Conservation (phyloP, 441 rosid species). For the Erodium moschatum region DNA sequence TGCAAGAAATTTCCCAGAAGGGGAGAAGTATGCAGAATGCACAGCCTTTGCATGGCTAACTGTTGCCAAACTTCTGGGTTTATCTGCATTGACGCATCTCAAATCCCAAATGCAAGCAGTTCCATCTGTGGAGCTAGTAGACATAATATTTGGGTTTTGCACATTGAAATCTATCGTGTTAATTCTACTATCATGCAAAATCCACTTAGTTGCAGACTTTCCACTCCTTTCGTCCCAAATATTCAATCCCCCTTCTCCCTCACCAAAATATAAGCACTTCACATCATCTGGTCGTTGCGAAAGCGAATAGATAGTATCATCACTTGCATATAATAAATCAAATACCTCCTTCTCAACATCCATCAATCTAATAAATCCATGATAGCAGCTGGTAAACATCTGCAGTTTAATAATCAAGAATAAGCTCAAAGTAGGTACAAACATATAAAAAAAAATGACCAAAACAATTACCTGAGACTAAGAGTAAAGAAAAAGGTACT, state of each 20-base stretch:
- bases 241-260: constrained; percentile 47
- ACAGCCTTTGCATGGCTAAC: constrained; percentile 47
- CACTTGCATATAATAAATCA: constrained; percentile 42
- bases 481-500: too few relatives aligned
- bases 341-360: constrained; percentile 63
- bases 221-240: constrained; percentile 56
- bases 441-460: not conserved
- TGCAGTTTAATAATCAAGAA: constrained; percentile 25
- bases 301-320: constrained; percentile 49
- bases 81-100: constrained; percentile 36
- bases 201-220: constrained; percentile 36
- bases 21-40: constrained; percentile 79
- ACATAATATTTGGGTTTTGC: constrained; percentile 51
- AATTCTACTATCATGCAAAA: constrained; percentile 56
- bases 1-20: constrained; percentile 59
- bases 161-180: constrained; percentile 67
- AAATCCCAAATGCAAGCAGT: constrained; percentile 77
- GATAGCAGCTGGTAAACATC: constrained; percentile 57
- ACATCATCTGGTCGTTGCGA: constrained; percentile 44
- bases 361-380: constrained; percentile 60
- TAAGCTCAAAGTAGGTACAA: not conserved
- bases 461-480: not conserved
- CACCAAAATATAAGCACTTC: constrained; percentile 46
- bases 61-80: constrained; percentile 31
- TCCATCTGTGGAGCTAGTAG: constrained; percentile 65